phyloP scores from a whole-genome alignment of 805 yeast species.

The Starmerella powellii region DNA sequence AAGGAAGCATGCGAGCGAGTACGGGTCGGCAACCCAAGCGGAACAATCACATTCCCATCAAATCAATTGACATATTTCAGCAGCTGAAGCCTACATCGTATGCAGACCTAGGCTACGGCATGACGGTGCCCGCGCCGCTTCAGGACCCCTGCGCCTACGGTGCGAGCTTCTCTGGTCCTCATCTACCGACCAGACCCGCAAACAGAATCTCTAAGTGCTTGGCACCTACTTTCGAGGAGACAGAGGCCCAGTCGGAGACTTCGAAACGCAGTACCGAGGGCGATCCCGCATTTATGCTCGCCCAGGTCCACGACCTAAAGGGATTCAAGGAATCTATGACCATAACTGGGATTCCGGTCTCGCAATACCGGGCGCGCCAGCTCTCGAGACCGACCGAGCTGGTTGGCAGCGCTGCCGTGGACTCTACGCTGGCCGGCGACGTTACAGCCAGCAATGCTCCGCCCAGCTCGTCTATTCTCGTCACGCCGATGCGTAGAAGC shows the following conservation, averaged over 20 bases:
- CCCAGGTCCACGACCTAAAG: conserved; percentile 7
- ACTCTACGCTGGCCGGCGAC: background rate
- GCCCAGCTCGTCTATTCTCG: background rate
- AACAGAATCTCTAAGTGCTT: conserved; percentile 21
- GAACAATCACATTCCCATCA: conserved; percentile 3
- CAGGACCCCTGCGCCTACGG: conserved; percentile 25
- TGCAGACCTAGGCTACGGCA: conserved; percentile 25
- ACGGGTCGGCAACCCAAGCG: conserved; percentile 5
- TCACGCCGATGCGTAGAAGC: conserved; percentile 12
- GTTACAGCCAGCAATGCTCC: background rate
- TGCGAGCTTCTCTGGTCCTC: conserved; percentile 22
- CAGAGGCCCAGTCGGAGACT: conserved; percentile 20
- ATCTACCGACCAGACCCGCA: conserved; percentile 19
- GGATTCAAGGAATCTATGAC: conserved; percentile 4
- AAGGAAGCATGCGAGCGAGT: conserved; percentile 1
- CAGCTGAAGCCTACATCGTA: conserved; percentile 23
- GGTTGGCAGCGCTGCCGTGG: background rate
- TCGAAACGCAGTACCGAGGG: conserved; percentile 7
- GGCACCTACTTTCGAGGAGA: conserved; percentile 26
- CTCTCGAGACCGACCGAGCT: background rate
- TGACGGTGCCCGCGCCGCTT: conserved; percentile 17
- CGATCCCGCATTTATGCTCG: conserved; percentile 13
- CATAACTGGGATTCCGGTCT: conserved; percentile 7
- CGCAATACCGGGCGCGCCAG: conserved; percentile 7
- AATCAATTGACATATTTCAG: conserved; percentile 20